Percentiles rank a stretch among this genome's conserved stretches.
These are phyloP conservation scores for Fusarium sp. DNA, from an alignment of 2,329 filamentous ascomycete species.

Conservation along the genomic window DNA sequence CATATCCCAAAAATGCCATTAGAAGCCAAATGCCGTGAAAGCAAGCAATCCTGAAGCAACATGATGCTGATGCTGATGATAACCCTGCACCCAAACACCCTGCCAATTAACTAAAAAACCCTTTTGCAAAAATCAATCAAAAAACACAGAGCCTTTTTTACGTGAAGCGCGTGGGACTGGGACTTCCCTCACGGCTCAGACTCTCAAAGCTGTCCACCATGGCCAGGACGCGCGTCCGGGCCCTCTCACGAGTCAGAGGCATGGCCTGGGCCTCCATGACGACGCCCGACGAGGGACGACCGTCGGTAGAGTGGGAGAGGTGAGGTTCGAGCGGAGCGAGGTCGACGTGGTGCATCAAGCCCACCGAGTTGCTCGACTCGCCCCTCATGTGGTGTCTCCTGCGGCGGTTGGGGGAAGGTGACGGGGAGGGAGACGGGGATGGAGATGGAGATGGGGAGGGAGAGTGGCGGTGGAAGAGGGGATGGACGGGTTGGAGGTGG, in stretches of 20 bases:
- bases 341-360: constrained; percentile 38
- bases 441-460: constrained; percentile 31
- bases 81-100: constrained; percentile 33
- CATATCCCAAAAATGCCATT: constrained; percentile 11
- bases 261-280: constrained; percentile 62
- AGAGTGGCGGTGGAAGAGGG: constrained; percentile 35
- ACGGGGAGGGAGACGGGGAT: constrained; percentile 22
- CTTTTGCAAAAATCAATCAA: not conserved
- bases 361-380: constrained; percentile 29
- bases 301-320: constrained; percentile 47
- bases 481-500: constrained; percentile 33
- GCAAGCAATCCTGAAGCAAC: constrained; percentile 12
- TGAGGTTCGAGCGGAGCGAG: constrained; percentile 33
- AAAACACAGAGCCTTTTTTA: not conserved
- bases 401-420: constrained; percentile 20
- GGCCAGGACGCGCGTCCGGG: constrained; percentile 61
- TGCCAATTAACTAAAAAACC: constrained; percentile 20
- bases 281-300: constrained; percentile 48
- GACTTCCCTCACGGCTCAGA: constrained; percentile 57
- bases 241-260: constrained; percentile 50
- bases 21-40: constrained; percentile 8
- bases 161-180: constrained; percentile 49
- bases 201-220: constrained; percentile 69
- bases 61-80: not conserved
- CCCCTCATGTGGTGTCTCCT: constrained; percentile 20